Conservation (phyloP, 441 rosid species). For the Flueggea neowawraea region DNA sequence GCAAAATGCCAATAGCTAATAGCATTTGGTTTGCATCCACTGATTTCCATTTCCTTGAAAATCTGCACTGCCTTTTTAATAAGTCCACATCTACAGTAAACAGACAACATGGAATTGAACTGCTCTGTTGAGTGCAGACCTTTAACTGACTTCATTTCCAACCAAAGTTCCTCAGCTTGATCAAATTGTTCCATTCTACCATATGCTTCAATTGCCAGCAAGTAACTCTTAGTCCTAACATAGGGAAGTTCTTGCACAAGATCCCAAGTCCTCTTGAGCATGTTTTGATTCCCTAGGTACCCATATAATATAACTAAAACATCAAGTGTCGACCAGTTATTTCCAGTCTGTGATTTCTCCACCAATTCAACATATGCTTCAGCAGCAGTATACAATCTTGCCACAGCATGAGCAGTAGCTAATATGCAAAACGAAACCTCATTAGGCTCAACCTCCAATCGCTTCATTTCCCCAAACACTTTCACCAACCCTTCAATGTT, state of each 20-base stretch:
- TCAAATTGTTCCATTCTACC: constrained; percentile 49
- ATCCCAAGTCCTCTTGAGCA: constrained; percentile 62
- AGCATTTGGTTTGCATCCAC: constrained; percentile 64
- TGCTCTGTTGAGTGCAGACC: constrained; percentile 60
- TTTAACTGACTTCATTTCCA: constrained; percentile 55
- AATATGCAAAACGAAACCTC: constrained; percentile 84
- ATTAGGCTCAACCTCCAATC: constrained; percentile 56
- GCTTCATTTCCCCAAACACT: constrained; percentile 61
- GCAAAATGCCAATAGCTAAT: constrained; percentile 81
- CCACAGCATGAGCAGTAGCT: constrained; percentile 79
- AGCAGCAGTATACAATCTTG: constrained; percentile 69
- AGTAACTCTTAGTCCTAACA: constrained; percentile 60
- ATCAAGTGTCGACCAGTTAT: constrained; percentile 87
- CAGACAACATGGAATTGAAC: constrained; percentile 68
- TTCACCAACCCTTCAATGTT: constrained; percentile 63
- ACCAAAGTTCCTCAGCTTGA: constrained; percentile 77
- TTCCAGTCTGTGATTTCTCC: constrained; percentile 61
- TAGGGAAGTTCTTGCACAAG: constrained; percentile 47
- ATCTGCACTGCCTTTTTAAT: constrained; percentile 58
- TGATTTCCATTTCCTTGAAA: constrained; percentile 55
- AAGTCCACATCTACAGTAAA: constrained; percentile 56
- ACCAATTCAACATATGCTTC: constrained; percentile 75
- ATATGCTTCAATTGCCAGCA: constrained; percentile 70
- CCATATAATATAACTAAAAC: constrained; percentile 74
- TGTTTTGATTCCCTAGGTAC: constrained; percentile 53